Conservation (phyloP, 2,329 filamentous ascomycete species). For the Elsinoe perseae region DNA sequence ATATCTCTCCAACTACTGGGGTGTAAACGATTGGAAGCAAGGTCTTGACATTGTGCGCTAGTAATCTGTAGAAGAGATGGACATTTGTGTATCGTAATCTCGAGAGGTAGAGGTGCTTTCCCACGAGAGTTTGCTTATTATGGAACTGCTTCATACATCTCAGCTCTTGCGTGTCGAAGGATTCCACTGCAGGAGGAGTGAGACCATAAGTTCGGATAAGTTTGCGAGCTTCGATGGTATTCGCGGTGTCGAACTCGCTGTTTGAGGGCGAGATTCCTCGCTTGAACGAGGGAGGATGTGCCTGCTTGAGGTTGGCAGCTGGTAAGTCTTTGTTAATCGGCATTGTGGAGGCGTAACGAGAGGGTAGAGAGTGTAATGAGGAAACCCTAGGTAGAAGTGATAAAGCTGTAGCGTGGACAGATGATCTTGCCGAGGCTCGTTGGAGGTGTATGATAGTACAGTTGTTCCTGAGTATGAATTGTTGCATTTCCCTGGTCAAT, state of each 20-base stretch:
- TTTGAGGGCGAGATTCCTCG: constrained; percentile 24
- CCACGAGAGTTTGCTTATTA: constrained; percentile 60
- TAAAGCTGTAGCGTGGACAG: background rate
- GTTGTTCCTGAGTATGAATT: background rate
- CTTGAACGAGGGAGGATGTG: background rate
- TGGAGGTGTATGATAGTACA: background rate
- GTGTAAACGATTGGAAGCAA: constrained; percentile 82
- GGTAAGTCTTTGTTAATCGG: constrained; percentile 1
- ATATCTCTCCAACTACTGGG: constrained; percentile 89
- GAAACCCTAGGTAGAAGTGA: background rate
- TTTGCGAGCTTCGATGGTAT: constrained; percentile 42
- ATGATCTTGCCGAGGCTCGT: background rate
- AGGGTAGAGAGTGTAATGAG: background rate
- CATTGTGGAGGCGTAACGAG: constrained; percentile 3
- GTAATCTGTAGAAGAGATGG: constrained; percentile 74
- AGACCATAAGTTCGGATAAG: constrained; percentile 47
- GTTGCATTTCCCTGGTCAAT: constrained; percentile 1
- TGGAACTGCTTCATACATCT: constrained; percentile 65
- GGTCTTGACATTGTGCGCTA: constrained; percentile 67
- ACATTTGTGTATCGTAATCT: constrained; percentile 66
- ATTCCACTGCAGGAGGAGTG: constrained; percentile 44
- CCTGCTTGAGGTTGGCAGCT: constrained; percentile 6
- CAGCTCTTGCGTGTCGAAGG: constrained; percentile 42
- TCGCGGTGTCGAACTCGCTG: constrained; percentile 44
- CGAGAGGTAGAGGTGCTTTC: constrained; percentile 79